Evolutionary conservation across 2,329 filamentous ascomycete genomes (phyloP), one percentile per base, ranked within the genome.

Genomic region (Thielaviopsis punctulata): DNA sequence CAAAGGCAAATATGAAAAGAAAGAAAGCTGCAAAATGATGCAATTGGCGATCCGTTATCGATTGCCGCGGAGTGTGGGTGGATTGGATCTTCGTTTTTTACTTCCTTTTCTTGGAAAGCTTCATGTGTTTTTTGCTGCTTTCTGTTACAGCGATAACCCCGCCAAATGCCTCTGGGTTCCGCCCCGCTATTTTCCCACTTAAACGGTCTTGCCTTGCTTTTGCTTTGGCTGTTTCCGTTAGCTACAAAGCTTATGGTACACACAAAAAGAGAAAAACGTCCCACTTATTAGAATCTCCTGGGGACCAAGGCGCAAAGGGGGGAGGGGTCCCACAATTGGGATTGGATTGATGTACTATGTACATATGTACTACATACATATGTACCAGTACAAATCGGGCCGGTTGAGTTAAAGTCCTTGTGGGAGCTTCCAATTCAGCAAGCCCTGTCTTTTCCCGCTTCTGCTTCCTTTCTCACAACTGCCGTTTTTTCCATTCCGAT

Each of bases 111-210:
- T 15, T 36, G 10, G n/a, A 15, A 15, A 36, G 30, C 23, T 2
- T 25, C 18, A 39, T 23, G 48, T 50, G 30, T 50, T 30, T 39
- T 33, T 6, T 33, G 27, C 8, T 33, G 27, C 8, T 15, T 45
- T 19, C 25, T 18, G 18, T 19, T 53, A 53, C 7, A 53, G 18
- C 46, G 52, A 53, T 53, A 53, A 24, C 47, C 52, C 47, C 52
- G 52, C 41, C 47, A 53, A 53, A 49, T 46, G 25, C 41, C 47
- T 53, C 46, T 9, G 9, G 15, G 27, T 15, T 21, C 41, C 46
- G 46, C 23, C 33, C 45, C 23, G 46, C 39, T 25, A 15, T 30
- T 33, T 30, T 27, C 15, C 36, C n/a, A 36, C 25, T 46, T 46
- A 46, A 46, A 18, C 45, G 36, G 48, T 25, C 21, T 23, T n/a